Evolutionary conservation across 106 monocot genomes (phyloP), one percentile per base, ranked within the genome.

Genomic region (Dendrobium catenatum): DNA sequence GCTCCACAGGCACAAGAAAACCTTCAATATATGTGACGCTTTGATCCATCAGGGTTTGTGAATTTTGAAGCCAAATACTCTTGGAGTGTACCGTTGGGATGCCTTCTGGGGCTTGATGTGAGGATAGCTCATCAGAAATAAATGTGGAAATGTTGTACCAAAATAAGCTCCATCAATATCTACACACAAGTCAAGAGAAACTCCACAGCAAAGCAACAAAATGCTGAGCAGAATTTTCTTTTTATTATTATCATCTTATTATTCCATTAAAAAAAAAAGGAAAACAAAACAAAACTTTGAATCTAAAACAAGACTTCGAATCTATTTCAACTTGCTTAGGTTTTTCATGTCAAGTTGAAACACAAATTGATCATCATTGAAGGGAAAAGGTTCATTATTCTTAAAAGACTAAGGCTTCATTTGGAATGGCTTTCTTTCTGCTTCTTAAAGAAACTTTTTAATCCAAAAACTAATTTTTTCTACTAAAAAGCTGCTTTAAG

Each of bases 21-120:
- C 74, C 33, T 41, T 40, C 42, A 42, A 74, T 42, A 43, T 74
- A 7, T 43, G 43, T 41, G 43, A 7, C 6, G 41, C 19, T 74
- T 42, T n/a, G 40, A 79, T 41, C 64, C 49, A 8, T 83, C 51
- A 81, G 7, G 73, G 81, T 33, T 73, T 81, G 73, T 73, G 81
- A 51, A 81, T 13, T 55, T 81, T 81, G 47, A 81, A 73, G 19
- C 81, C 81, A 68, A 81, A 81, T 72, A 81, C 81, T 55, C 73
- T 72, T 18, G 81, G 81, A 73, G 37, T 54, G 73, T 81, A 81
- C 8, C 81, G 48, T 72, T 81, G 81, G 29, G 81, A 73, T n/a
- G 81, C 72, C 19, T 72, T 72, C 54, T 81, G 81, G 47, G 81
- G 73, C 54, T 73, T 81, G 1, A 73, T 48, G 20, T 73, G 72